phyloP scores from a whole-genome alignment of 148 eudicot species.

The Talinum fruticosum region DNA sequence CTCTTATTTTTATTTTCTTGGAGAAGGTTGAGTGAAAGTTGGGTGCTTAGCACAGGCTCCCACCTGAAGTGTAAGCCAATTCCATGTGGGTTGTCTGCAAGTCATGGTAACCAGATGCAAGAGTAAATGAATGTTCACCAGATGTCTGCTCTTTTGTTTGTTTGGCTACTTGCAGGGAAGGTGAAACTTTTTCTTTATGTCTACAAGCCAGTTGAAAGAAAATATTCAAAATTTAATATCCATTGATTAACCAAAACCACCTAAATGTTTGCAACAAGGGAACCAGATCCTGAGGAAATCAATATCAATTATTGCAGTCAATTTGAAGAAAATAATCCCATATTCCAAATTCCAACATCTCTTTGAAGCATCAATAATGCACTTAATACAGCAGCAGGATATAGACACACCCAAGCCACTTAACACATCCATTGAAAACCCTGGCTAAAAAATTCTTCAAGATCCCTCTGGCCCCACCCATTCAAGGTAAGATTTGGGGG shows the following conservation, averaged over 20 bases:
- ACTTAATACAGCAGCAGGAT: neutral
- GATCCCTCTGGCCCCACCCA: neutral
- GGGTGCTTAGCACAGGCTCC: neutral
- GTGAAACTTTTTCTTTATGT: no score
- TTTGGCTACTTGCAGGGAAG: neutral
- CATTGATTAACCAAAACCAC: neutral
- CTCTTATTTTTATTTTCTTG: no score
- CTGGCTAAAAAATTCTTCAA: neutral
- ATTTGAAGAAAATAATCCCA: no score
- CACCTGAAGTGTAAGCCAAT: neutral
- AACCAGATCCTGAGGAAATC: neutral
- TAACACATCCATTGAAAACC: neutral
- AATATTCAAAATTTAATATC: neutral
- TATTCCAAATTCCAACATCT: neutral
- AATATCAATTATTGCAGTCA: neutral
- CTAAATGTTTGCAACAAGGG: neutral
- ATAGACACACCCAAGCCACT: neutral
- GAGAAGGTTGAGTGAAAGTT: neutral
- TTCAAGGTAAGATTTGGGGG: neutral
- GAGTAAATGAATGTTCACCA: neutral
- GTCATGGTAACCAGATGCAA: neutral
- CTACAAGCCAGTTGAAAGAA: no score
- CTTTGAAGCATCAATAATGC: neutral
- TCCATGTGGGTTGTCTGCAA: neutral
- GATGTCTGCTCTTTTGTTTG: neutral